Evolutionary conservation across 73 alveolate species (phyloP).

Genomic region (Paramecium sonneborni): DNA sequence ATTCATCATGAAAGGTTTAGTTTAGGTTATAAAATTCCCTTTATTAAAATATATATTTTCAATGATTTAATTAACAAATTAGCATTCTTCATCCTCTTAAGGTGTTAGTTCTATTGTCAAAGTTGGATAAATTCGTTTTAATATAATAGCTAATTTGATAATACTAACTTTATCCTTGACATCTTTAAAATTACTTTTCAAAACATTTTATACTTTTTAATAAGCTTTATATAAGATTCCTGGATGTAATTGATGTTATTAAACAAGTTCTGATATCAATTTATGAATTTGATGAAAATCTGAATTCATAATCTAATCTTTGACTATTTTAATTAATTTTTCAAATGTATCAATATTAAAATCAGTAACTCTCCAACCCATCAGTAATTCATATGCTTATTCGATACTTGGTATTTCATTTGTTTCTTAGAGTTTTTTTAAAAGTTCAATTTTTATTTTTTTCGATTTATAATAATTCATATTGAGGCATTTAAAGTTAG

Average conservation of each 20-base stretch:
- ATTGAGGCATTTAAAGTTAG: background rate
- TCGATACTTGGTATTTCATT: background rate
- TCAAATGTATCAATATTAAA: background rate
- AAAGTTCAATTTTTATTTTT: background rate
- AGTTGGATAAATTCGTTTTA: conserved; percentile 15
- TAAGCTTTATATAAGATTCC: background rate
- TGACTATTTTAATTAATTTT: background rate
- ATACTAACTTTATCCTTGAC: background rate
- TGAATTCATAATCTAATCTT: background rate
- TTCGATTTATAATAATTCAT: background rate
- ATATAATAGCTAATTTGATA: background rate
- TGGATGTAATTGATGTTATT: background rate
- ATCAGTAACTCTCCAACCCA: background rate
- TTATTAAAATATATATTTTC: background rate
- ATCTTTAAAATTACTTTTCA: background rate
- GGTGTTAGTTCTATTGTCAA: background rate
- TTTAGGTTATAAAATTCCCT: background rate
- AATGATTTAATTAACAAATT: background rate
- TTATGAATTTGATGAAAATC: conserved; percentile 1
- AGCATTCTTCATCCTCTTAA: background rate
- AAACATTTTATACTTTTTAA: background rate
- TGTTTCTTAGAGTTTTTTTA: background rate
- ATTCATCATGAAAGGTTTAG: background rate
- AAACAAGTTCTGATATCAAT: background rate
- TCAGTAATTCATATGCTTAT: background rate